These are phyloP conservation scores for Alnus glutinosa DNA, from an alignment of 306 rosid species.

Conservation along the genomic window DNA sequence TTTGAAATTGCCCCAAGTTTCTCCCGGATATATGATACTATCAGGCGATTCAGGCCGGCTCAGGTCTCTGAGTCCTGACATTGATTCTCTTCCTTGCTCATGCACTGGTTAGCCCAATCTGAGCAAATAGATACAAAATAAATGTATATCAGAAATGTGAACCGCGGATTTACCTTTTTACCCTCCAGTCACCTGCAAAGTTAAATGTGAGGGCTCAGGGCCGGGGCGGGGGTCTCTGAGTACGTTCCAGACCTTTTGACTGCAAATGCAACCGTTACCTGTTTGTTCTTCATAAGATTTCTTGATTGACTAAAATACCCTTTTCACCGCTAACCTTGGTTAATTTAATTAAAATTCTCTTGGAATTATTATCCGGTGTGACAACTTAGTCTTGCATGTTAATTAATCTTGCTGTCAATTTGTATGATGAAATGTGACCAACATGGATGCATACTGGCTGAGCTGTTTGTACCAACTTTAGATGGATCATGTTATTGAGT, in stretches of 20 bases:
- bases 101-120: neutral
- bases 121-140: neutral
- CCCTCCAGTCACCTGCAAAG: conserved; percentile 28
- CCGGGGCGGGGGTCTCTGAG: neutral
- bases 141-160: neutral
- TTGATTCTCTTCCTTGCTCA: conserved; percentile 1
- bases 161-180: conserved; percentile 26
- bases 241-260: conserved; percentile 25
- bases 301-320: conserved; percentile 30
- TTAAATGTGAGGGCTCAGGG: conserved; percentile 2
- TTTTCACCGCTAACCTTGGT: conserved; percentile 24
- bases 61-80: neutral
- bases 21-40: neutral
- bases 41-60: too few species aligned
- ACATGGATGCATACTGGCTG: too few species aligned
- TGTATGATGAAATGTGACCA: conserved; percentile 28
- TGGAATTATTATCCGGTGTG: conserved; percentile 24
- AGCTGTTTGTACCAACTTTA: too few species aligned
- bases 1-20: conserved; percentile 6
- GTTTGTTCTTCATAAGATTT: neutral
- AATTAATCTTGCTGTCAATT: conserved; percentile 29
- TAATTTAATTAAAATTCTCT: conserved; percentile 20
- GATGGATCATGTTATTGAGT: too few species aligned
- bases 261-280: conserved; percentile 39
- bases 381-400: conserved; percentile 36